phyloP scores from a whole-genome alignment of 305 asterid species.

The Plantago coronopus region DNA sequence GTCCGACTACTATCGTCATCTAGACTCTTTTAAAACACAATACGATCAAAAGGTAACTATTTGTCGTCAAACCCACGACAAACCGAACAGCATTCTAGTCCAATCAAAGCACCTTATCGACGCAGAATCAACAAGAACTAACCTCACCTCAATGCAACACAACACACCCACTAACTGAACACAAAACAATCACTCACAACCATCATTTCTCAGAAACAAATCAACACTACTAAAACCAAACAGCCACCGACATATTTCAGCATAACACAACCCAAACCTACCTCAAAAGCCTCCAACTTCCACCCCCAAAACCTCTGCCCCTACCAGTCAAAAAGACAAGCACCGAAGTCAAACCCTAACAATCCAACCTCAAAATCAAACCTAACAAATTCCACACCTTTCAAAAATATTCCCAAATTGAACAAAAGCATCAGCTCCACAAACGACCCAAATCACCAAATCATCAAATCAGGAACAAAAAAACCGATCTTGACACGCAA shows the following conservation, averaged over 20 bases:
- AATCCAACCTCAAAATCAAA: constrained; percentile 6
- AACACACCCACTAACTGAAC: too few species aligned
- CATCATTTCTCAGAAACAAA: too few species aligned
- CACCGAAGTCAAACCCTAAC: constrained; percentile 33
- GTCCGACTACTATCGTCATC: not conserved
- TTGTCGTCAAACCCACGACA: constrained; percentile 1
- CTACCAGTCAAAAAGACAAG: constrained; percentile 6
- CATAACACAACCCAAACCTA: not conserved
- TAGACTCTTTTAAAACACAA: not conserved
- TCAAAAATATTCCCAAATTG: constrained; percentile 2
- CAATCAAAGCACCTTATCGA: not conserved
- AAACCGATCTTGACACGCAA: constrained; percentile 17
- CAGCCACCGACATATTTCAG: too few species aligned
- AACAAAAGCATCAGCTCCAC: constrained; percentile 1
- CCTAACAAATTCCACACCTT: constrained; percentile 8
- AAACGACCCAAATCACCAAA: constrained; percentile 5
- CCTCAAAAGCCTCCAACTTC: too few species aligned
- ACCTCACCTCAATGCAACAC: not conserved
- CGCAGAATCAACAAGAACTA: not conserved
- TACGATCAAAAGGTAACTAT: not conserved
- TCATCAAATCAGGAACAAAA: constrained; percentile 12
- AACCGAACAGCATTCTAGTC: not conserved
- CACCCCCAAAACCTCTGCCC: not conserved
- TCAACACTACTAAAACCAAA: too few species aligned
- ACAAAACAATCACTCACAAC: too few species aligned